Percentiles rank a stretch among this genome's conserved stretches.
These are phyloP conservation scores for Chlorella sp. DNA, from an alignment of 139 green algal genomes.

Conservation along the genomic window DNA sequence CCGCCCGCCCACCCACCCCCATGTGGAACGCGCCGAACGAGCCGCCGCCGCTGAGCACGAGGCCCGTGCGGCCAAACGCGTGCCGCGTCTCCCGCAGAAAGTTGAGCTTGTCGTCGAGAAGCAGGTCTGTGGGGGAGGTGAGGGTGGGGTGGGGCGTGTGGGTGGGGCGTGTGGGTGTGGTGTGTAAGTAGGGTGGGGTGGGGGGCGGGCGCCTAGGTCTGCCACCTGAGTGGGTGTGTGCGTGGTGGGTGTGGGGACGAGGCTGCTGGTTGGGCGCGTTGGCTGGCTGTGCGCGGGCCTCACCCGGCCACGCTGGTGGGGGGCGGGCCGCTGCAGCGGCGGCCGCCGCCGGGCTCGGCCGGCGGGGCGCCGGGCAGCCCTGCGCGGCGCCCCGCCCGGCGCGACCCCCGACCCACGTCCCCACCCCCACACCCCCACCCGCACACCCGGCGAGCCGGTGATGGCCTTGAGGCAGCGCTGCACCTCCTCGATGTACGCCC, in stretches of 20 bases:
- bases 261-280: neutral
- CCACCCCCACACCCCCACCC: neutral
- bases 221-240: neutral
- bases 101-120: slow-evolving; percentile 82
- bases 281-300: too few relatives aligned
- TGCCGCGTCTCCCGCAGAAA: slow-evolving; percentile 94
- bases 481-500: slow-evolving; percentile 89
- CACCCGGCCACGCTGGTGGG: too few relatives aligned
- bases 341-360: neutral
- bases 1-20: too few relatives aligned
- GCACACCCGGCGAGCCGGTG: slow-evolving; percentile 1
- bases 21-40: slow-evolving; percentile 24
- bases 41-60: slow-evolving; percentile 91
- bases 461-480: slow-evolving; percentile 61
- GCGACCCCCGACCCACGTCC: neutral
- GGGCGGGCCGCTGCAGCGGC: neutral
- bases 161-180: neutral
- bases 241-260: neutral
- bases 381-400: slow-evolving; percentile 42
- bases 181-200: neutral
- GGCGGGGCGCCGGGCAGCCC: neutral
- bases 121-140: slow-evolving; percentile 34
- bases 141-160: neutral
- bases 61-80: slow-evolving; percentile 90
- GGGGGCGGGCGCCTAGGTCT: neutral